Percentiles rank a stretch among this genome's conserved stretches.
Evolutionary conservation across 257 asterid species (phyloP).

Genomic region (Solanum sejunctum): DNA sequence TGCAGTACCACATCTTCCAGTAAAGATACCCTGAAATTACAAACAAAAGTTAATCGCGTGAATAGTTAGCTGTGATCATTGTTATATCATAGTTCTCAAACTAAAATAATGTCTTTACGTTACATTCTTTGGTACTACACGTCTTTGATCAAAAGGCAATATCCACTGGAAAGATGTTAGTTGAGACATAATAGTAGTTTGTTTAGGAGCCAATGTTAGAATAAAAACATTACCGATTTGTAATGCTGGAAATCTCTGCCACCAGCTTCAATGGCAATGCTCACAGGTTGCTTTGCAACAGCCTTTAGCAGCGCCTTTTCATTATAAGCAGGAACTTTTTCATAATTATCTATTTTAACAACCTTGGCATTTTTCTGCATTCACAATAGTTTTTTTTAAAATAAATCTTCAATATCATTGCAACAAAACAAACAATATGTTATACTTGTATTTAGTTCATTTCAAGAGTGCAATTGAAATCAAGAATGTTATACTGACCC

Average conservation of each 20-base stretch:
- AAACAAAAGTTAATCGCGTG: background rate
- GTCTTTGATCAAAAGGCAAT: background rate
- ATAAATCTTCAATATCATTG: background rate
- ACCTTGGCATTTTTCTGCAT: conserved; percentile 23
- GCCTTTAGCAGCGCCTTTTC: conserved; percentile 18
- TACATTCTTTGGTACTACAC: background rate
- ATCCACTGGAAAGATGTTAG: background rate
- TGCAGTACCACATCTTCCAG: conserved; percentile 30
- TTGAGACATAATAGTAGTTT: background rate
- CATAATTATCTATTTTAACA: conserved; percentile 12
- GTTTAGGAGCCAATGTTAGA: background rate
- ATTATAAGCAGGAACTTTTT: conserved; percentile 7
- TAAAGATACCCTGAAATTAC: conserved; percentile 38
- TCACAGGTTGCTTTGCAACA: conserved; percentile 16
- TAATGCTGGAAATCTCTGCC: conserved; percentile 10
- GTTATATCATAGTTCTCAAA: background rate
- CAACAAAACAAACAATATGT: background rate
- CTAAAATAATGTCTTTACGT: background rate
- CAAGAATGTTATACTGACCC: conserved; percentile 18
- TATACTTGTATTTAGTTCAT: background rate
- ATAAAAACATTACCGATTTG: conserved; percentile 2
- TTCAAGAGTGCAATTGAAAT: background rate
- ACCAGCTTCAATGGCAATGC: conserved; percentile 10
- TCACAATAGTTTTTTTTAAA: background rate
- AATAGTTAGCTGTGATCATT: background rate